Evolutionary conservation across 1,139 yeast species (phyloP), one percentile per base, ranked within the genome.

Genomic region (Hanseniaspora gamundiae): DNA sequence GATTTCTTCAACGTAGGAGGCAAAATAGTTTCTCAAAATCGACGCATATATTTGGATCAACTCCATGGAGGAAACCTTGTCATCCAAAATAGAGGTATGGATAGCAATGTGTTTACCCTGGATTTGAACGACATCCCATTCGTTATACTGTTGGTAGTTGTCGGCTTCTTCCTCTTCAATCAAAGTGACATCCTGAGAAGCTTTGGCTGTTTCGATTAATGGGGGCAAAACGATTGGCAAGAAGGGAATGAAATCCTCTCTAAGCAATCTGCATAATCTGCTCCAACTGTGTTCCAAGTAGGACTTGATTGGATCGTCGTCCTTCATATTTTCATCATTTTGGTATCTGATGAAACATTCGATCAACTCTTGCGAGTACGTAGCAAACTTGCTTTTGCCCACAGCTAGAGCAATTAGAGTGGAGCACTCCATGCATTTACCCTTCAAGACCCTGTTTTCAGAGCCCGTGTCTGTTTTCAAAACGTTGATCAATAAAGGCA

Each of bases 221-320:
- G 95, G 91, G 19, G 97, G 97, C 61, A 91, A 73, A 33, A 91
- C 95, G n/a, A 78, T 76, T 30, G 87, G 85, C 48, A 91, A 69
- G 52, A 78, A 81, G n/a, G 95, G 95, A 49, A 85, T 65, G 61
- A 91, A 91, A 44, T 86, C 95, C 48, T 73, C 74, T 24, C 95
- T 95, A 46, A 88, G 71, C 42, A 91, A 76, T 54, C 84, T 74
- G 59, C 98, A 91, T 43, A 91, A 72, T 57, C 98, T 77, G 45
- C 94, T 88, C 98, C 98, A 91, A 41, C 95, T 96, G 62, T 86
- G 95, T 53, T 87, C 94, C 52, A 91, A 71, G 56, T 86, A 88
- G 44, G 84, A 75, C 52, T 76, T 82, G 20, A 93, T 82, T 35
- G 95, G 95, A 59, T 88, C 96, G 56, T 86, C 95, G 56, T 86